Percentiles rank a stretch among this genome's conserved stretches.
Conservation (phyloP, 495 filamentous ascomycete genomes). For the Neurospora discreta region DNA sequence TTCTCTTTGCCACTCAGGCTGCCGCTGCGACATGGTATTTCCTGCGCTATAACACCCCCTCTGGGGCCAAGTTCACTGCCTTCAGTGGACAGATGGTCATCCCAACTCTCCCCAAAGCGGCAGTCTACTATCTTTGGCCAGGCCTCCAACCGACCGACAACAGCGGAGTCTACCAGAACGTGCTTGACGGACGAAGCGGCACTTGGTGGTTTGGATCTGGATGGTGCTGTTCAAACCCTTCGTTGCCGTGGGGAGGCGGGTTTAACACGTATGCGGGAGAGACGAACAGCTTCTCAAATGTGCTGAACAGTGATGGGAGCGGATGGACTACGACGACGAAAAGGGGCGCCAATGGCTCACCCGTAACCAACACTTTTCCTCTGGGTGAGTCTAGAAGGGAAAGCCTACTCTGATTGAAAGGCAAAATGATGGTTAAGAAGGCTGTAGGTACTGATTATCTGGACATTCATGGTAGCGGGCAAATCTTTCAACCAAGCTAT, state of each 20-base stretch:
- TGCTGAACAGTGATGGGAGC: conserved; percentile 8
- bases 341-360: conserved; percentile 8
- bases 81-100: conserved; percentile 29
- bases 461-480: not conserved
- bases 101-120: conserved; percentile 25
- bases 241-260: conserved; percentile 28
- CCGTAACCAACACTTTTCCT: conserved; percentile 18
- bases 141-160: conserved; percentile 32
- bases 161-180: conserved; percentile 31
- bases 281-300: conserved; percentile 20
- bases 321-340: conserved; percentile 15
- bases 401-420: not conserved
- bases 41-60: conserved; percentile 24
- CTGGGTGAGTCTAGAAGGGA: conserved; percentile 2
- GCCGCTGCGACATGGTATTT: conserved; percentile 26
- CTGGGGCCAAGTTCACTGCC: conserved; percentile 23
- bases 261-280: conserved; percentile 26
- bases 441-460: conserved; percentile 1
- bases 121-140: conserved; percentile 32
- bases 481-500: conserved; percentile 33
- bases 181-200: conserved; percentile 29
- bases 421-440: not conserved
- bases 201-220: conserved; percentile 35
- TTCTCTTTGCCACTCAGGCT: conserved; percentile 12
- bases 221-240: conserved; percentile 34